These are phyloP conservation scores for Mucor irregularis DNA, from an alignment of 371 early-diverging fungal genomes.

Conservation along the genomic window DNA sequence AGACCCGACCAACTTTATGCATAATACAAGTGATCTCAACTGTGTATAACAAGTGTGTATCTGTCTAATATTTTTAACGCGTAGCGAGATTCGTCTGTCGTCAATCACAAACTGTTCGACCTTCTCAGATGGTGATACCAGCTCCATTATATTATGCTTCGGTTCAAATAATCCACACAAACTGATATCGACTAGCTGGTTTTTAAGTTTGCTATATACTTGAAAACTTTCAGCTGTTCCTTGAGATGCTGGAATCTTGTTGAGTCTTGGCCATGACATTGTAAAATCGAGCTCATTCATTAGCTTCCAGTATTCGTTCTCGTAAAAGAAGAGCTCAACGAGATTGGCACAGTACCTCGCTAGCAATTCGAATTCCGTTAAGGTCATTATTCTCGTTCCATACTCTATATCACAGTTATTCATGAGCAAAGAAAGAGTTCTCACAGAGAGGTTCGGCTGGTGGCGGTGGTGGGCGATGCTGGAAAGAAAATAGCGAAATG, in stretches of 20 bases:
- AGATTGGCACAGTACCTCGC: slow-evolving; percentile 9
- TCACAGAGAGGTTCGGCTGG: not conserved
- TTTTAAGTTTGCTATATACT: too few relatives aligned
- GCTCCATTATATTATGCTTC: too few relatives aligned
- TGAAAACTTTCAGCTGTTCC: too few relatives aligned
- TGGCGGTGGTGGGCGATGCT: slow-evolving; percentile 15
- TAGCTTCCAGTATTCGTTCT: slow-evolving; percentile 3
- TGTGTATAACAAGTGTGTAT: too few relatives aligned
- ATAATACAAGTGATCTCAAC: too few relatives aligned
- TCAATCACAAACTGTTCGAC: too few relatives aligned
- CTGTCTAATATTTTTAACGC: too few relatives aligned
- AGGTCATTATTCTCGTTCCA: not conserved
- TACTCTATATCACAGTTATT: not conserved
- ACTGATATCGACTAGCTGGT: too few relatives aligned
- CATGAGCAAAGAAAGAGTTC: not conserved
- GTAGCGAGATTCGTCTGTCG: too few relatives aligned
- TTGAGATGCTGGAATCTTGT: not conserved
- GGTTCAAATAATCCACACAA: too few relatives aligned
- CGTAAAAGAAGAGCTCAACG: slow-evolving; percentile 1
- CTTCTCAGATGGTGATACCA: too few relatives aligned
- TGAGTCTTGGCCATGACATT: slow-evolving; percentile 1
- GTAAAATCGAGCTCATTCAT: slow-evolving; percentile 3
- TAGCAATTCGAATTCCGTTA: slow-evolving; percentile 21
- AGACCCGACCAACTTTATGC: too few relatives aligned
- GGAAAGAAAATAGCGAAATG: slow-evolving; percentile 13